Conservation (phyloP, 768 basidiomycete genomes). For the Mrakia blollopis region DNA sequence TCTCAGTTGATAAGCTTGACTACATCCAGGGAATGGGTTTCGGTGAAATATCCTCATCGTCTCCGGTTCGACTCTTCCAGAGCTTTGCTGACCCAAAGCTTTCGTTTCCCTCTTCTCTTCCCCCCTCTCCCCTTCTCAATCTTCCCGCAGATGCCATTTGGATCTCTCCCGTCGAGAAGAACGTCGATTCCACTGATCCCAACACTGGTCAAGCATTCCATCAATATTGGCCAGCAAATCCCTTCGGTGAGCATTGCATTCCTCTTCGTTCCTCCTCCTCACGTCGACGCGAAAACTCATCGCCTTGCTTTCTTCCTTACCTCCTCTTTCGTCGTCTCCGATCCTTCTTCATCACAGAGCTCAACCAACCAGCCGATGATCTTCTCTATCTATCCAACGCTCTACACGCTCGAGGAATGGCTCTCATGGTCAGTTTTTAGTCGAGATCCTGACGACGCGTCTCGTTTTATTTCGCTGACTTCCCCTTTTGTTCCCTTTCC, state of each 20-base stretch:
- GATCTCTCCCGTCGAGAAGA: constrained; percentile 46
- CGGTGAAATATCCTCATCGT: background rate
- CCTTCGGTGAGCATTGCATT: background rate
- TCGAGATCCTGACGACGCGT: background rate
- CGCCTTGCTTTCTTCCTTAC: background rate
- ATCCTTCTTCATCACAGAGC: background rate
- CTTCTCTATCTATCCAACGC: background rate
- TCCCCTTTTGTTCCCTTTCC: no score
- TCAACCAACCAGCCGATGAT: background rate
- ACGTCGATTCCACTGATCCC: constrained; percentile 47
- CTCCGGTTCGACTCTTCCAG: no score
- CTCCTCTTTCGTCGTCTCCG: background rate
- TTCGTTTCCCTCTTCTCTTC: no score
- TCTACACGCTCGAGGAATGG: constrained; percentile 16
- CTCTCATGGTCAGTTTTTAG: constrained; percentile 21
- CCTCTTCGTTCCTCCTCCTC: background rate
- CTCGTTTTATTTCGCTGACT: background rate
- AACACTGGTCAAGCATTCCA: constrained; percentile 68
- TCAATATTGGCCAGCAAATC: constrained; percentile 60
- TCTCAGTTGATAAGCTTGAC: constrained; percentile 24
- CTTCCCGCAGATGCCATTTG: constrained; percentile 17
- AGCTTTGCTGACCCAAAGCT: no score
- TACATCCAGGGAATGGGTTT: constrained; percentile 32
- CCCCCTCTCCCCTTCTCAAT: background rate
- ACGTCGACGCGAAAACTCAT: no score